These are phyloP conservation scores for Dentipellis sp. DNA, from an alignment of 768 basidiomycete genomes.

Conservation along the genomic window DNA sequence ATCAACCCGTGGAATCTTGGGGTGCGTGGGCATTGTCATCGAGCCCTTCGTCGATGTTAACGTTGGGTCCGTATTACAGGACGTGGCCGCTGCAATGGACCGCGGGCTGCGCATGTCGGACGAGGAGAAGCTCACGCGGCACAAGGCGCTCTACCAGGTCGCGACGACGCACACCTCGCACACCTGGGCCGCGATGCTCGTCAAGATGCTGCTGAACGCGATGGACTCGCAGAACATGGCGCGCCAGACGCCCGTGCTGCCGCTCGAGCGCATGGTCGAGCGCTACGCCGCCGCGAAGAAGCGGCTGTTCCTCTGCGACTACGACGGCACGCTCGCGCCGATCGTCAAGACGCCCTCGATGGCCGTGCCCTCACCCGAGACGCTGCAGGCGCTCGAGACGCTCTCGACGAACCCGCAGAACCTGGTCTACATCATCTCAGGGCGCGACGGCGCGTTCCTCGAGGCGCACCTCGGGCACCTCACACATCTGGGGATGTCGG, in stretches of 20 bases:
- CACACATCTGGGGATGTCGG: constrained; percentile 76
- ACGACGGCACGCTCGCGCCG: constrained; percentile 94
- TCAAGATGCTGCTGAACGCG: constrained; percentile 80
- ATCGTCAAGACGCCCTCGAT: constrained; percentile 92
- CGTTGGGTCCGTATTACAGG: constrained; percentile 31
- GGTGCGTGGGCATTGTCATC: constrained; percentile 32
- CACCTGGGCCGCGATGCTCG: constrained; percentile 86
- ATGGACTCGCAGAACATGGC: constrained; percentile 73
- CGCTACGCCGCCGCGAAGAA: constrained; percentile 66
- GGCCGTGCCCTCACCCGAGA: constrained; percentile 69
- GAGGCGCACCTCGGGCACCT: constrained; percentile 88
- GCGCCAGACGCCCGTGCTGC: constrained; percentile 77
- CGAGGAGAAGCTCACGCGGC: constrained; percentile 65
- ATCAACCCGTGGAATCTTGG: constrained; percentile 97
- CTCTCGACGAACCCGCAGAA: constrained; percentile 80
- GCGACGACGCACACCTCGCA: constrained; percentile 93
- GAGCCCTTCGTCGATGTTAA: not conserved
- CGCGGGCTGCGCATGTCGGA: constrained; percentile 75
- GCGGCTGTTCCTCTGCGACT: constrained; percentile 90
- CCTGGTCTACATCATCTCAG: constrained; percentile 94
- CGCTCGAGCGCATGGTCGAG: constrained; percentile 43
- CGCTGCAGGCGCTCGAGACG: constrained; percentile 63
- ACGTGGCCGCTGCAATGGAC: constrained; percentile 87
- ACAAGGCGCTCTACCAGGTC: constrained; percentile 68
- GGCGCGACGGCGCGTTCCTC: constrained; percentile 88